A percentile compares a stretch with the other conserved stretches of the same genome.
Conservation (phyloP, 1,284 basidiomycete species). For the Tylopilus sp. region DNA sequence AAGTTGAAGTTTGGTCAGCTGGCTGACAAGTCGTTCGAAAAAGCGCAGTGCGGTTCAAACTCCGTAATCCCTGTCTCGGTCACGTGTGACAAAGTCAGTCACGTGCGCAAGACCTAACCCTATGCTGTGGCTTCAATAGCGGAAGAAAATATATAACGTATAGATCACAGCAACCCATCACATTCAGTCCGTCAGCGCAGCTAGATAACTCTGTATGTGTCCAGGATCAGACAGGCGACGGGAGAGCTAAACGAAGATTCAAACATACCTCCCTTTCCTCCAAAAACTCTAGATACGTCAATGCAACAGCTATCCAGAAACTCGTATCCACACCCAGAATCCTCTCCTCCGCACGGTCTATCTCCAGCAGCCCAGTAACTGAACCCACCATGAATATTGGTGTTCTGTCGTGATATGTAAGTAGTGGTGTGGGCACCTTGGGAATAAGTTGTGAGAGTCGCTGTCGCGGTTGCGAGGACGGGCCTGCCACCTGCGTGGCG, state of each 20-base stretch:
- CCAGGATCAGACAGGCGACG: conserved; percentile 3
- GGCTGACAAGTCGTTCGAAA: conserved; percentile 14
- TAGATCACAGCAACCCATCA: conserved; percentile 9
- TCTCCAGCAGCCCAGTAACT: conserved; percentile 57
- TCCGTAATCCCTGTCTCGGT: conserved; percentile 20
- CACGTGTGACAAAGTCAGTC: conserved; percentile 33
- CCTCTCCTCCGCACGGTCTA: conserved; percentile 55
- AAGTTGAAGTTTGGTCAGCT: conserved; percentile 12
- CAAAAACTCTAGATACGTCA: conserved; percentile 73
- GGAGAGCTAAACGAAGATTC: not conserved
- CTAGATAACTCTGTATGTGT: conserved; percentile 26
- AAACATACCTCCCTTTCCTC: conserved; percentile 66
- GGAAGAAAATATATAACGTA: conserved; percentile 2
- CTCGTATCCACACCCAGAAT: conserved; percentile 65
- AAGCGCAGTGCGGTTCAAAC: conserved; percentile 20
- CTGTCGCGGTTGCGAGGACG: conserved; percentile 21
- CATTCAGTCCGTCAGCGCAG: conserved; percentile 26
- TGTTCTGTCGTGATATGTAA: conserved; percentile 68
- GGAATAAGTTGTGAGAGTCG: conserved; percentile 26
- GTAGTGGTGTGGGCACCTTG: conserved; percentile 42
- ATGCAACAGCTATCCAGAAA: conserved; percentile 70
- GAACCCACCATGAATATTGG: conserved; percentile 58
- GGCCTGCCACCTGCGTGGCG: conserved; percentile 5
- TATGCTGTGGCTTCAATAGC: conserved; percentile 1
- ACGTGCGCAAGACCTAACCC: conserved; percentile 21